Evolutionary conservation across 202 grass and related monocot genomes (phyloP), one percentile per base, ranked within the genome.

Genomic region (Panicum hallii): DNA sequence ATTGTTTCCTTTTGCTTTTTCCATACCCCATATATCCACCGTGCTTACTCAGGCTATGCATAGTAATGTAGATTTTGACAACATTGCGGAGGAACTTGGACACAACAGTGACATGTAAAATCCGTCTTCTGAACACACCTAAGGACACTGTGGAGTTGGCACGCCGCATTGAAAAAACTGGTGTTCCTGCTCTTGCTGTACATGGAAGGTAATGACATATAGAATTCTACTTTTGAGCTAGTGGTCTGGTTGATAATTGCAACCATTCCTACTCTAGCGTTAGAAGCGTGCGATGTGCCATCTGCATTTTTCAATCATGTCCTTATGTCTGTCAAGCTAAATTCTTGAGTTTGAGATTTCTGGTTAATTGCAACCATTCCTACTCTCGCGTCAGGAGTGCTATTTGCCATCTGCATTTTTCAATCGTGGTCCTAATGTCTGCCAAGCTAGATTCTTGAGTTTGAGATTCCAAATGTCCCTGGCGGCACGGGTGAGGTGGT

Each of bases 41-140:
- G 7, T 72, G n/a, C 63, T 72, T 85, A 87, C 79, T 73, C 17
- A 85, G 61, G 52, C 43, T 85, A 42, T 81, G 53, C 66, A 80
- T 81, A 83, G 40, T 89, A 82, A 70, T 89, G 40, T 90, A 99
- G 93, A 99, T 99, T 92, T 92, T 99, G 86, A 94, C 96, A 67
- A 95, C 91, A 76, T 77, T 99, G 81, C 84, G 83, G 82, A 92
- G 96, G 81, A 99, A 94, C 84, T 78, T 99, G 84, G 73, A 89
- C 69, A 94, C 81, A 40, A 78, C 88, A 55, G 71, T 99, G 74
- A 99, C 96, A 58, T 99, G 96, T 81, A 95, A 99, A 88, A 95
- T 99, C 73, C 93, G 96, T 62, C 93, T 99, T 82, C 84, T 99
- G 46, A 83, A 85, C 57, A 82, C 84, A 74, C 63, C 93, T 87